Evolutionary conservation across 768 basidiomycete genomes (phyloP), one percentile per base, ranked within the genome.

Genomic region (Cystofilobasidium capitatum): DNA sequence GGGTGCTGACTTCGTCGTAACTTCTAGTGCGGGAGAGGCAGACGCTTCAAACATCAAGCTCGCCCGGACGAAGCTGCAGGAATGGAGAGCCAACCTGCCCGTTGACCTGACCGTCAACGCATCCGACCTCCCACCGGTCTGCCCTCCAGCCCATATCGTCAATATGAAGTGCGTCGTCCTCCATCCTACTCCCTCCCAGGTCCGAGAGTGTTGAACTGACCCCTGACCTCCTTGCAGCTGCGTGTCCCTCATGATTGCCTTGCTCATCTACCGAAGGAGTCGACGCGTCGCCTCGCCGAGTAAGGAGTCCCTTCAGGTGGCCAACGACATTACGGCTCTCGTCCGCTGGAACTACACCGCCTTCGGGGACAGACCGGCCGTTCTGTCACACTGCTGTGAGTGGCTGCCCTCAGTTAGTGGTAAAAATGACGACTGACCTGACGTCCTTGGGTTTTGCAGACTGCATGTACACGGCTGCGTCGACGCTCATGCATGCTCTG

Each of bases 301-400:
- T 17, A 22, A 22, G 7, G 33, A 35, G n/a, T 35, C 59, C 20
- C 13, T 60, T 40, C 33, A 35, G 59, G 33, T 40, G 14, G 59
- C 59, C 8, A 36, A 14, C 35, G 59, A 60, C 24, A 37, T 60
- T 10, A 60, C 35, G 7, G 16, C 39, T 10, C 59, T 60, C 13
- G 59, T 24, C 6, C 59, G 39, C 10, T 13, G 35, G 7, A 60
- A 40, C 59, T 40, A 36, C 35, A 39, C 35, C 35, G 35, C 33
- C 20, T 60, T 60, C 26, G 24, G 59, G 12, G 59, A 60, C 37
- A 29, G 59, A 17, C 59, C 33, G 26, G 59, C 59, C 37, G 59
- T 60, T 26, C 39, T 60, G 16, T 60, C 59, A 14, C 59, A 60
- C n/a, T 60, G 59, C 59, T 60, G 59, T 60, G 37, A 10, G 59